A percentile compares a stretch with the other conserved stretches of the same genome.
phyloP scores from a whole-genome alignment of 2,329 filamentous ascomycete genomes.

The Clarireedia paspali region DNA sequence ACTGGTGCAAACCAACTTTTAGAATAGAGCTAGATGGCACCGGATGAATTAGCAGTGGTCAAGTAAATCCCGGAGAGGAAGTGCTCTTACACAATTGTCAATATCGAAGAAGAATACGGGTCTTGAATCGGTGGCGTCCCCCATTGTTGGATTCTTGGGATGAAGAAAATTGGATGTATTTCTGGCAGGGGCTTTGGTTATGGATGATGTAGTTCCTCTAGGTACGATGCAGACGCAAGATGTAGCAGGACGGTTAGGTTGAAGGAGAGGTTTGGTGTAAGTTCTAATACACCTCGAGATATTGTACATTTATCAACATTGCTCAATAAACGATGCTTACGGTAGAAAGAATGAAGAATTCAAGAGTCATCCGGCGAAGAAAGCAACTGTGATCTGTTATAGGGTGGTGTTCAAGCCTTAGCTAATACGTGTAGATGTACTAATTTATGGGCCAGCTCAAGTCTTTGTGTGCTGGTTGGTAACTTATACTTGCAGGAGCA shows the following conservation, averaged over 20 bases:
- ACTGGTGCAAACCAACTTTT: conserved; percentile 48
- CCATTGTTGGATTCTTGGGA: conserved; percentile 8
- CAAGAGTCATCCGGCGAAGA: background rate
- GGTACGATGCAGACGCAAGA: background rate
- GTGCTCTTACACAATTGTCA: conserved; percentile 91
- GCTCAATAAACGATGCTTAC: background rate
- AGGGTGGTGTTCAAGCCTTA: too few relatives aligned
- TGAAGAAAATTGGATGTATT: conserved; percentile 7
- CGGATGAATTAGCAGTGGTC: background rate
- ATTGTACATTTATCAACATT: background rate
- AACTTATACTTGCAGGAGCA: too few relatives aligned
- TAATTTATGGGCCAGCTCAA: too few relatives aligned
- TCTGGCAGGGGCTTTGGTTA: background rate
- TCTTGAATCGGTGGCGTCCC: conserved; percentile 24
- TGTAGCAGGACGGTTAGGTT: background rate
- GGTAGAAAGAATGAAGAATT: background rate
- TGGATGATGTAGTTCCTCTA: conserved; percentile 2
- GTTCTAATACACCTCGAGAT: conserved; percentile 1
- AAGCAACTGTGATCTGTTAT: background rate
- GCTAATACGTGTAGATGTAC: too few relatives aligned
- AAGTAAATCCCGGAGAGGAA: conserved; percentile 47
- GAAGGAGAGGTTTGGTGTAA: background rate
- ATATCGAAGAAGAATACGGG: conserved; percentile 80
- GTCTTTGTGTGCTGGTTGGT: too few relatives aligned
- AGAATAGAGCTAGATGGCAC: conserved; percentile 58